Base-by-base conservation (phyloP, 768 basidiomycete genomes). In the Podaxis sp. region DNA sequence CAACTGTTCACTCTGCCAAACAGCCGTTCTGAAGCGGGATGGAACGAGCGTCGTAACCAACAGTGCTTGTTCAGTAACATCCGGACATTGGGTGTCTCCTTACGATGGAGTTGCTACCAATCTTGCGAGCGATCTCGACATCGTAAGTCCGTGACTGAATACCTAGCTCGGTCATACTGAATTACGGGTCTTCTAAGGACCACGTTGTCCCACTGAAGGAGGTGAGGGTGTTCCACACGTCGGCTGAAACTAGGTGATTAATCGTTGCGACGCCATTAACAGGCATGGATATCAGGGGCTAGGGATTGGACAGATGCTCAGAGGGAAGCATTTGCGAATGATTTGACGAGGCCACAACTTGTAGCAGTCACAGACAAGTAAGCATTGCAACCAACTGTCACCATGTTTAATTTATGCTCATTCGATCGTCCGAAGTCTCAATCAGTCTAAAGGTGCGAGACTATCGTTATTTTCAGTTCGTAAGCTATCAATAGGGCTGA, bases 251-350 rank as follows among this genome's bases (percentile, higher is more conserved):
- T 57, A 37, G 33, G 17, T 10, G 37, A 30, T 13, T 17, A 37
- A 13, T 13, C 6, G 20, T 15, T 38, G 30, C 28, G 2, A 55
- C 13, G 28, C 30, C 7, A 33, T 58, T 58, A 26, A 52, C 44
- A 82, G 78, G 84, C 84, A 0, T 85, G 84, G 84, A 65, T 85
- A 0, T 84, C 83, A 7, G 85, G 84, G 22, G 85, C 84, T 13
- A 74, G 80, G 8, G 62, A 67, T 46, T 86, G 85, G 85, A 82
- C 83, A 13, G 68, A 66, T 40, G 80, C 79, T 1, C 79, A 80
- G 63, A 78, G 84, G 33, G 78, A 84, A 64, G 74, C 79, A 0
- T 82, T 80, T 59, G 84, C 85, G 10, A 86, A 85, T 66, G 85
- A 86, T 58, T 69, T 86, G 50, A 80, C 78, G 1, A 76, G 83